A percentile compares a stretch with the other conserved stretches of the same genome.
phyloP scores from a whole-genome alignment of 306 rosid species.

The Pueraria montana region DNA sequence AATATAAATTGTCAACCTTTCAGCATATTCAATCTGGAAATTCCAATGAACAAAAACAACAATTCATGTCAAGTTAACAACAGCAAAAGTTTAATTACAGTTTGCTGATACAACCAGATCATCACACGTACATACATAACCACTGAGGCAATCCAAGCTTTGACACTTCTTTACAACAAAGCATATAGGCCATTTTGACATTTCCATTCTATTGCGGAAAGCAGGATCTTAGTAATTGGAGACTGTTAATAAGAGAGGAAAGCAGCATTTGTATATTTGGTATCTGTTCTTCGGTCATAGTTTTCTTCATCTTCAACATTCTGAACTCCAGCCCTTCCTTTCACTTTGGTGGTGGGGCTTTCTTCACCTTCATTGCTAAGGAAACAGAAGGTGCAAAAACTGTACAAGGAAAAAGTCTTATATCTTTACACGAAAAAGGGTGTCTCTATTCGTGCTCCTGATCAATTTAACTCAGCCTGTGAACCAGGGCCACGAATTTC shows the following conservation, averaged over 20 bases:
- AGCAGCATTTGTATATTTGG: background rate
- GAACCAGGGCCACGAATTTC: slow-evolving; percentile 22
- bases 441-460: slow-evolving; percentile 5
- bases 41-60: background rate
- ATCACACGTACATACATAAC: background rate
- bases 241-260: background rate
- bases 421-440: background rate
- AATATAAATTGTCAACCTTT: background rate
- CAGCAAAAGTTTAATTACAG: slow-evolving; percentile 15
- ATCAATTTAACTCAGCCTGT: slow-evolving; percentile 26
- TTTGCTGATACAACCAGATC: background rate
- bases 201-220: background rate
- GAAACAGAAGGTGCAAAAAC: slow-evolving; percentile 22
- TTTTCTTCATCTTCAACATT: slow-evolving; percentile 16
- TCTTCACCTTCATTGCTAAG: background rate
- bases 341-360: background rate
- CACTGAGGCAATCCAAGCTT: background rate
- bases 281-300: slow-evolving; percentile 5
- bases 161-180: slow-evolving; percentile 9
- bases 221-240: background rate
- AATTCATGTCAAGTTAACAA: background rate
- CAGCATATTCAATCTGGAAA: background rate
- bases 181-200: background rate
- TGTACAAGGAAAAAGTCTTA: background rate
- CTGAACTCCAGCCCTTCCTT: slow-evolving; percentile 4